These are phyloP conservation scores for Zygotorulaspora mrakii DNA, from an alignment of 1,139 yeast genomes.

Conservation along the genomic window DNA sequence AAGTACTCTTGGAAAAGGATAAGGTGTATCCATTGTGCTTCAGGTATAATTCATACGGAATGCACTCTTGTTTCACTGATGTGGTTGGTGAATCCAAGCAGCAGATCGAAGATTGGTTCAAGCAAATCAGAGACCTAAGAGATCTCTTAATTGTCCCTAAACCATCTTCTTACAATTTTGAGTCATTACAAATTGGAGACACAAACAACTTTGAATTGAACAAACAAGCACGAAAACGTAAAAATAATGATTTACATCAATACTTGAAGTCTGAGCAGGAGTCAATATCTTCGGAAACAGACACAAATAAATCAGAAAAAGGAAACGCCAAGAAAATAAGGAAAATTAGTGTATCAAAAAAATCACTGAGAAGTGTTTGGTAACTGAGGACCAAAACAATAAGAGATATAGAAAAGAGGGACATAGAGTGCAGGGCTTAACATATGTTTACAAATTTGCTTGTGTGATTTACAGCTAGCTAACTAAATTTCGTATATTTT, in stretches of 20 bases:
- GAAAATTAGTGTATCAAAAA: conserved; percentile 35
- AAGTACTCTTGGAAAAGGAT: conserved; percentile 17
- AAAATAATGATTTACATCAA: conserved; percentile 21
- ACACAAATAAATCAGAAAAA: conserved; percentile 15
- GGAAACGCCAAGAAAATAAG: conserved; percentile 25
- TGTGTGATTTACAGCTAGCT: neutral
- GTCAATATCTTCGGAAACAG: conserved; percentile 18
- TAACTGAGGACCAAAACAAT: no score
- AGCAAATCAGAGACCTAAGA: conserved; percentile 18
- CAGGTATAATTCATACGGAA: conserved; percentile 17
- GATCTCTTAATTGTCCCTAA: conserved; percentile 4
- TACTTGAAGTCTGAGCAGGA: conserved; percentile 20
- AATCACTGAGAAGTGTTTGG: conserved; percentile 34
- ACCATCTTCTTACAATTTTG: conserved; percentile 21
- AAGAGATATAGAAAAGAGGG: neutral
- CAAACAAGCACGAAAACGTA: conserved; percentile 22
- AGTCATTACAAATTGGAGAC: conserved; percentile 21
- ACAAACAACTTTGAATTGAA: conserved; percentile 16
- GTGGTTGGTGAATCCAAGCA: conserved; percentile 19
- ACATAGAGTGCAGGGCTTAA: no score
- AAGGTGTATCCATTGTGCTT: conserved; percentile 19
- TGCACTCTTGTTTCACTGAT: conserved; percentile 25
- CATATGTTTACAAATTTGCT: no score
- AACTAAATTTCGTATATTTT: neutral
- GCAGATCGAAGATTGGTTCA: conserved; percentile 25